Base-by-base conservation (phyloP, 1,284 basidiomycete species). In the Puccinia hordei region DNA sequence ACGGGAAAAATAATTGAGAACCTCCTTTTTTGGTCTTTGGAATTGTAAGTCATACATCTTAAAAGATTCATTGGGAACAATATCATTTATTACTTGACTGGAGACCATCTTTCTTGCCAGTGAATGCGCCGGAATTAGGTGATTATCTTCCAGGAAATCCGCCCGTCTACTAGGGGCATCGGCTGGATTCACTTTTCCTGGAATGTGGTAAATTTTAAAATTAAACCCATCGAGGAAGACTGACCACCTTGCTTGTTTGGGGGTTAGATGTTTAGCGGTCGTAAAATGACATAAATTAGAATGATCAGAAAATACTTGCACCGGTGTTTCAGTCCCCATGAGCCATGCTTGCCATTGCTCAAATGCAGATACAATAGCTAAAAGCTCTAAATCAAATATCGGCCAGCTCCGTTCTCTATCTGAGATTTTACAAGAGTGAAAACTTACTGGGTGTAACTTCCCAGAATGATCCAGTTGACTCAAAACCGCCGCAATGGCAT, bases 181-280 rank as follows among this genome's bases (percentile, higher is more conserved):
- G 1, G 61, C 74, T 4, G 63, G 74, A 30, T 77, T 77, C 6
- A 27, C 4, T 38, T 66, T 49, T 22, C 74, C 74, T n/a, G 41
- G 17, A n/a, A 55, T 46, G 24, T 77, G 74, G 35, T 46, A 17
- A 33, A 77, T 77, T 12, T 1, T 1, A n/a, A 77, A 68, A 19
- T 65, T 66, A 30, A 77, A 74, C 1, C 51, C 38, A 38, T 46
- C 41, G 6, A 74, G n/a, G 41, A 74, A 63, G 8, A 57, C 13
- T 6, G 74, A 61, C 74, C 74, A 77, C 30, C 59, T 2, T 0
- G 59, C 63, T 33, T 77, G 74, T 55, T 68, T 46, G 9, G 74
- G 61, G 30, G 61, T 46, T 3, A 77, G 33, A 46, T 38, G 24
- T 10, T 66, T 33, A 6, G 38, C 38, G 4, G 38, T 41, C 12